Conservation (phyloP, 805 yeast genomes). For the Ascoidea tarda region DNA sequence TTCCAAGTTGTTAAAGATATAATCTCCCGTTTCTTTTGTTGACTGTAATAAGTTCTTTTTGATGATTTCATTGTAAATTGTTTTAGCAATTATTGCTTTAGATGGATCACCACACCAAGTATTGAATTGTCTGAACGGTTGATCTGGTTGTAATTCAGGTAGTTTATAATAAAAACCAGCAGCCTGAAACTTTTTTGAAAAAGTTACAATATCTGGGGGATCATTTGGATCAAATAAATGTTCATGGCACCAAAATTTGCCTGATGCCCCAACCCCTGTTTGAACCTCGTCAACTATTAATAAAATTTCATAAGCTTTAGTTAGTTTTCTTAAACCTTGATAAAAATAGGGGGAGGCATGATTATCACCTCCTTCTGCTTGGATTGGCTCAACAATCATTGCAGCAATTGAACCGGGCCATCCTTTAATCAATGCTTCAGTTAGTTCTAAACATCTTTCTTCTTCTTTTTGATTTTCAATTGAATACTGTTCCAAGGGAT, state of each 20-base stretch:
- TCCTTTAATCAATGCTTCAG: slow-evolving; percentile 52
- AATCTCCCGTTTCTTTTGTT: slow-evolving; percentile 50
- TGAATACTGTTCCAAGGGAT: slow-evolving; percentile 61
- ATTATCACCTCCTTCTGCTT: slow-evolving; percentile 87
- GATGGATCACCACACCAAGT: slow-evolving; percentile 94
- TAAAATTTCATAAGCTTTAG: slow-evolving; percentile 54
- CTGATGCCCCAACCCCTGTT: slow-evolving; percentile 85
- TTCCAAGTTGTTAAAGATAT: slow-evolving; percentile 44
- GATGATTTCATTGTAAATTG: slow-evolving; percentile 51
- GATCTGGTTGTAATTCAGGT: slow-evolving; percentile 57
- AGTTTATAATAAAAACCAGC: slow-evolving; percentile 79
- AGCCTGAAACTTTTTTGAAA: slow-evolving; percentile 79
- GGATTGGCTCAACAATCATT: slow-evolving; percentile 79
- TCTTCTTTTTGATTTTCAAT: slow-evolving; percentile 66
- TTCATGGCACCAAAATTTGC: slow-evolving; percentile 80
- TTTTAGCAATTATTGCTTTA: slow-evolving; percentile 59
- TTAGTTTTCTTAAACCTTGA: slow-evolving; percentile 71
- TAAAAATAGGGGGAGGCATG: slow-evolving; percentile 68
- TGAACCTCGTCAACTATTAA: slow-evolving; percentile 80
- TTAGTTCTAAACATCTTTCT: slow-evolving; percentile 60
- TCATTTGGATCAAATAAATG: slow-evolving; percentile 54
- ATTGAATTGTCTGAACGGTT: slow-evolving; percentile 82
- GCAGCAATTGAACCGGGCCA: slow-evolving; percentile 81
- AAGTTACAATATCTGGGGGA: slow-evolving; percentile 75
- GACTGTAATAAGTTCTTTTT: slow-evolving; percentile 43